Evolutionary conservation across 192 early-diverging fungal species (phyloP).

Genomic region (Jimgerdemannia flammicorona): DNA sequence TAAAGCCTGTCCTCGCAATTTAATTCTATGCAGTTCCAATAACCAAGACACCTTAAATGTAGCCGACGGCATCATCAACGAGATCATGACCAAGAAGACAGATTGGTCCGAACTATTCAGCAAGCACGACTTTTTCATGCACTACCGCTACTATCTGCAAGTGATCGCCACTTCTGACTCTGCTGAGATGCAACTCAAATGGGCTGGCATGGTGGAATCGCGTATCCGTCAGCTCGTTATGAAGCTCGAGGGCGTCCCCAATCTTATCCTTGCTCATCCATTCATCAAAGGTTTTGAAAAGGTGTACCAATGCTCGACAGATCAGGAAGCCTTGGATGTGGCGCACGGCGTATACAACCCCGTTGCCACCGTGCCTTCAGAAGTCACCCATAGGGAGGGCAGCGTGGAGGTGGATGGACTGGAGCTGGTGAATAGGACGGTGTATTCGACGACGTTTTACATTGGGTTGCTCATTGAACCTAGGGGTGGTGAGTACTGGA

Average conservation of each 20-base stretch:
- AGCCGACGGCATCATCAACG: slow-evolving; percentile 70
- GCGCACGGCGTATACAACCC: slow-evolving; percentile 58
- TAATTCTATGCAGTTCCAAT: too few species aligned
- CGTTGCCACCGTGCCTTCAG: slow-evolving; percentile 29
- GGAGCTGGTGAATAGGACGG: slow-evolving; percentile 21
- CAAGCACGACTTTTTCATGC: slow-evolving; percentile 84
- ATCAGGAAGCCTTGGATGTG: slow-evolving; percentile 62
- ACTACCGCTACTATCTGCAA: slow-evolving; percentile 88
- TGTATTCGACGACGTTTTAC: slow-evolving; percentile 85
- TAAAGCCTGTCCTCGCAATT: too few species aligned
- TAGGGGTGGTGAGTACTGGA: slow-evolving; percentile 36
- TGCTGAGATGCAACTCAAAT: slow-evolving; percentile 69
- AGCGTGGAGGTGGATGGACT: slow-evolving; percentile 18
- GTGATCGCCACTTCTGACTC: slow-evolving; percentile 76
- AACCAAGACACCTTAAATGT: neutral
- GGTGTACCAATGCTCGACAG: slow-evolving; percentile 53
- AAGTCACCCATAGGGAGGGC: slow-evolving; percentile 13
- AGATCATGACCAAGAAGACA: slow-evolving; percentile 69
- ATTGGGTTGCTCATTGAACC: slow-evolving; percentile 75
- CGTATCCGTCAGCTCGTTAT: slow-evolving; percentile 81
- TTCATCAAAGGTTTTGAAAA: slow-evolving; percentile 87
- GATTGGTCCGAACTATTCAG: slow-evolving; percentile 84
- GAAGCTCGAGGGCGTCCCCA: slow-evolving; percentile 76
- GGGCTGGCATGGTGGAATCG: slow-evolving; percentile 90
- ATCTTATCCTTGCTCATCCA: slow-evolving; percentile 78